Evolutionary conservation across 768 basidiomycete species (phyloP), one percentile per base, ranked within the genome.

Genomic region (Tremella fuciformis): DNA sequence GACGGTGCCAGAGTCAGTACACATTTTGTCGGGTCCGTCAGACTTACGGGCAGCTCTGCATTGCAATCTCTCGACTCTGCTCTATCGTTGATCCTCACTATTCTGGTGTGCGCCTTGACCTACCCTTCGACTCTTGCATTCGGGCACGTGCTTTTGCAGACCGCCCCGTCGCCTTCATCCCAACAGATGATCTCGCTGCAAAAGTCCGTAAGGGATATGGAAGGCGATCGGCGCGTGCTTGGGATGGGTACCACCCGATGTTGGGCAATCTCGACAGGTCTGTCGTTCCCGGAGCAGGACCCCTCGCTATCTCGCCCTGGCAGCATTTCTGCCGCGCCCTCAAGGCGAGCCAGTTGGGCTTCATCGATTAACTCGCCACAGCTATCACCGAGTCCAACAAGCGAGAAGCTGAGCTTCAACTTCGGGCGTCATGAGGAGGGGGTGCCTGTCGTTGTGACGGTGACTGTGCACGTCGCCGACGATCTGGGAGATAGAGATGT

Each of bases 81-180:
- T n/a, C 79, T 96, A 40, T 90, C 96, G 0, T 82, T 84, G 4
- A 63, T 88, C 7, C 84, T 91, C 53, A 86, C 91, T 0, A 71
- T 86, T 11, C 78, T 88, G 15, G 94, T 91, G 3, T 88, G 88
- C 75, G 83, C 84, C 39, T 81, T 93, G 21, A 88, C 96, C 0
- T 94, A 92, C 73, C 84, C 86, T 1, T 87, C 92, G 0, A 90
- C 86, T 40, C 81, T 86, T 11, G 84, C 89, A 0, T 87, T 94
- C 13, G 94, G 91, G 1, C 85, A 86, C 7, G 86, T 91, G 1
- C 80, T 99, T 1, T 76, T 98, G 13, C 96, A 98, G 77, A 98
- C 96, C 0, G 84, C 91, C 0, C 93, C 93, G 1, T 58, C 71
- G 2, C 55, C 68, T 15, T 65, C 67, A 13, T 57, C 70, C 3